phyloP scores from a whole-genome alignment of 768 basidiomycete genomes.

The Pisolithus sp. region DNA sequence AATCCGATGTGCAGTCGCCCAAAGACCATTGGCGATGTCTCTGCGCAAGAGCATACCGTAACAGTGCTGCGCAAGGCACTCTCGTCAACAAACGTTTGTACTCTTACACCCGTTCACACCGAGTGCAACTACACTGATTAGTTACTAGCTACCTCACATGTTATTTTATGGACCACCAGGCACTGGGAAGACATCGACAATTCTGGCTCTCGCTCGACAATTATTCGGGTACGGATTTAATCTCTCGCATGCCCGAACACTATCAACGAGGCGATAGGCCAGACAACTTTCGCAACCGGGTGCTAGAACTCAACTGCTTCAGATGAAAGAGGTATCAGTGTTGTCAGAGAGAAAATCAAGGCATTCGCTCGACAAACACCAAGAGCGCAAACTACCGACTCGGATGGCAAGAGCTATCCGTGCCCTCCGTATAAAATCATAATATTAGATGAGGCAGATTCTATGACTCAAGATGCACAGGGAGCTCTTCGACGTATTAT shows the following conservation, averaged over 20 bases:
- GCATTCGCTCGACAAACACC: constrained; percentile 92
- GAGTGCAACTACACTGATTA: constrained; percentile 7
- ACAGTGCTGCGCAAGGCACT: constrained; percentile 88
- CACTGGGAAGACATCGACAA: constrained; percentile 97
- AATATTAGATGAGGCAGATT: constrained; percentile 97
- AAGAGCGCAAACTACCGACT: constrained; percentile 64
- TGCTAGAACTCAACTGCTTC: constrained; percentile 98
- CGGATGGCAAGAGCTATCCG: constrained; percentile 80
- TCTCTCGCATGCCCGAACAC: not conserved
- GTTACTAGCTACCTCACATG: constrained; percentile 91
- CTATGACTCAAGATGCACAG: constrained; percentile 99
- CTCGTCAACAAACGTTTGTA: constrained; percentile 80
- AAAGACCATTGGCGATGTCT: constrained; percentile 95
- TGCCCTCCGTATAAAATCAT: constrained; percentile 99
- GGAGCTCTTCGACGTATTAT: constrained; percentile 96
- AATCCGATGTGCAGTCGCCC: constrained; percentile 59
- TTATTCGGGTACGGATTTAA: constrained; percentile 75
- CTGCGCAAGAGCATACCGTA: constrained; percentile 95
- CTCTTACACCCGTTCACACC: not conserved
- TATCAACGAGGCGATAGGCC: constrained; percentile 48
- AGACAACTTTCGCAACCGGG: constrained; percentile 87
- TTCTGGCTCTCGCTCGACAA: constrained; percentile 88
- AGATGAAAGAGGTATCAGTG: constrained; percentile 94
- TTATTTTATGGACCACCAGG: constrained; percentile 99
- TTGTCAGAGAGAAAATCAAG: constrained; percentile 98